Evolutionary conservation across 768 basidiomycete species (phyloP).

Genomic region (Mycena leptocephala): DNA sequence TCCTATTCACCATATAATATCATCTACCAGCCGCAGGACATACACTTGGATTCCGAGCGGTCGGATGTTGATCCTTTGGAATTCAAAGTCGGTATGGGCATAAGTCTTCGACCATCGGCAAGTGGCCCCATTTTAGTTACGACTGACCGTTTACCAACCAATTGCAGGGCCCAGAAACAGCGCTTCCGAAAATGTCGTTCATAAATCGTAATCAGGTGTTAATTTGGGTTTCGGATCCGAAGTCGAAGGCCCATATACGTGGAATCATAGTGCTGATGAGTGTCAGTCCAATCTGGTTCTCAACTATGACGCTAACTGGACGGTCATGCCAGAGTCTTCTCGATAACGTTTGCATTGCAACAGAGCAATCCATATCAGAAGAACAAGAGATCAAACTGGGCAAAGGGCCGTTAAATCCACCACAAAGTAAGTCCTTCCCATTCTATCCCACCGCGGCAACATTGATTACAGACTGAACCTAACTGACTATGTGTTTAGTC

Average conservation of each 20-base stretch:
- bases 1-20: conserved; percentile 9
- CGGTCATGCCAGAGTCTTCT: not conserved
- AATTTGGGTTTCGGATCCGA: conserved; percentile 8
- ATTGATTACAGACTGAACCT: not conserved
- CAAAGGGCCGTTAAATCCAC: not conserved
- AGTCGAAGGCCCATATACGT: not conserved
- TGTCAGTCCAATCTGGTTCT: not conserved
- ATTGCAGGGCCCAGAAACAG: not conserved
- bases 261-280: conserved; percentile 6
- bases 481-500: too few relatives aligned
- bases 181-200: not conserved
- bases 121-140: not conserved
- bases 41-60: not conserved
- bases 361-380: not conserved
- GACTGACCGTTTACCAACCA: not conserved
- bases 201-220: conserved; percentile 5
- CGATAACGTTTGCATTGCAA: not conserved
- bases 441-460: too few relatives aligned
- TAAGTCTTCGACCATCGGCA: not conserved
- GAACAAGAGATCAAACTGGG: not conserved
- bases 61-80: not conserved
- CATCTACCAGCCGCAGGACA: not conserved
- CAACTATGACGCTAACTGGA: not conserved
- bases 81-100: not conserved
- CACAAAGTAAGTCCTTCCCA: not conserved